A percentile compares a stretch with the other conserved stretches of the same genome.
These are phyloP conservation scores for Leccinum pachyderme DNA, from an alignment of 1,284 basidiomycete species.

Conservation along the genomic window DNA sequence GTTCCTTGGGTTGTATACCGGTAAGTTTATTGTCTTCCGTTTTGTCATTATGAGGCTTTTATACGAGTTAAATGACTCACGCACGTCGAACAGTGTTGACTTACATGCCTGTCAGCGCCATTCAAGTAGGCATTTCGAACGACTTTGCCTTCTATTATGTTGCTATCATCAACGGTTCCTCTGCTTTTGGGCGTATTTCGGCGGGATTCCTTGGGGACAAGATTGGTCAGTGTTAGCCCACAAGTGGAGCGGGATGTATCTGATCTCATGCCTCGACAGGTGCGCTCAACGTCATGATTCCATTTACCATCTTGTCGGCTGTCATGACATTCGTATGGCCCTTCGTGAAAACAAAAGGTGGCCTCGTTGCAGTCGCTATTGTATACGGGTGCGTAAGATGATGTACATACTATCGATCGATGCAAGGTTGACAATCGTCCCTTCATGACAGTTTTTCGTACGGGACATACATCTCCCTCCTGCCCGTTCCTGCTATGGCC, in stretches of 20 bases:
- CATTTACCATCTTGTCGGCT: constrained; percentile 39
- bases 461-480: constrained; percentile 56
- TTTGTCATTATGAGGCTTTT: background rate
- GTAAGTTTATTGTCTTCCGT: constrained; percentile 29
- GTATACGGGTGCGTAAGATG: constrained; percentile 42
- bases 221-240: constrained; percentile 31
- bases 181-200: constrained; percentile 41
- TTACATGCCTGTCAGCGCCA: constrained; percentile 46
- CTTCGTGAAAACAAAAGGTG: constrained; percentile 30
- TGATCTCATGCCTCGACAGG: constrained; percentile 20
- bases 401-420: background rate
- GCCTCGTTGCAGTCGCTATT: constrained; percentile 38
- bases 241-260: background rate
- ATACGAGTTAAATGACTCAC: constrained; percentile 11
- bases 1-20: constrained; percentile 63
- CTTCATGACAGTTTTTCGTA: constrained; percentile 50
- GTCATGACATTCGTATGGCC: constrained; percentile 48
- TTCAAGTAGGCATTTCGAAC: constrained; percentile 34
- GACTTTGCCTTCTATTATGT: constrained; percentile 46
- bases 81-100: constrained; percentile 39
- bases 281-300: constrained; percentile 44
- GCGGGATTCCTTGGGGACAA: constrained; percentile 41
- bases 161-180: constrained; percentile 48
- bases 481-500: constrained; percentile 54
- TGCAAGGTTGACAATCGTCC: constrained; percentile 17